Base-by-base conservation (phyloP, 805 yeast genomes). In the Candida yuanshanica region DNA sequence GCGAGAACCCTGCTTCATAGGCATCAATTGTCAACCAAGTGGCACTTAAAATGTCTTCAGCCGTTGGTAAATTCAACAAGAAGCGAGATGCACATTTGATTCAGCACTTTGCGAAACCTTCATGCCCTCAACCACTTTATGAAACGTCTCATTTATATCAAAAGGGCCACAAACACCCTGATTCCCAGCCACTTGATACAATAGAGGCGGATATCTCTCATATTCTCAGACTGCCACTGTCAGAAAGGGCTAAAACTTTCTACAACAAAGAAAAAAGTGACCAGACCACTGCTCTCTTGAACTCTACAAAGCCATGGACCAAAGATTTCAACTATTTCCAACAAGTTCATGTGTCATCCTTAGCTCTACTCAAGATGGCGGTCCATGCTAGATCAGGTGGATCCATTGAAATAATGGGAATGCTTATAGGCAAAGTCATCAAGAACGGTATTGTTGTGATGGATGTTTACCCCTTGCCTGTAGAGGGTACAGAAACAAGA, bases 401-500 rank as follows among this genome's bases (percentile, higher is more conserved):
- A 1, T 66, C 83, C 9, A 82, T 87, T 31, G 99, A 91, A 59
- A 78, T 93, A 6, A 91, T 91, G 98, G 99, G 98, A 5, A 84
- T 90, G 84, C 69, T 91, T 60, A 76, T 90, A 0, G 98, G 99
- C 1, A 79, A 78, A 50, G 74, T 84, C 9, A 65, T 75, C 12
- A 69, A 67, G 6, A 63, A 68, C 16, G 67, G 68, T 7, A 72
- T 89, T 44, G 72, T 83, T 2, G 83, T 93, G 2, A 71, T 79
- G 70, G 96, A 91, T 59, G 81, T 81, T 9, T 91, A 83, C 59
- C 81, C 89, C 12, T 64, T 93, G 29, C 98, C 98, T 0, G 97
- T 91, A 2, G 91, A 86, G 58, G 98, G 98, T 1, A 90, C 98
- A 0, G 98, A 93, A 59, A 87, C 96, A 0, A 62, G 98, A 37